Evolutionary conservation across 2,329 filamentous ascomycete species (phyloP), one percentile per base, ranked within the genome.

Genomic region (Diplodia corticola): DNA sequence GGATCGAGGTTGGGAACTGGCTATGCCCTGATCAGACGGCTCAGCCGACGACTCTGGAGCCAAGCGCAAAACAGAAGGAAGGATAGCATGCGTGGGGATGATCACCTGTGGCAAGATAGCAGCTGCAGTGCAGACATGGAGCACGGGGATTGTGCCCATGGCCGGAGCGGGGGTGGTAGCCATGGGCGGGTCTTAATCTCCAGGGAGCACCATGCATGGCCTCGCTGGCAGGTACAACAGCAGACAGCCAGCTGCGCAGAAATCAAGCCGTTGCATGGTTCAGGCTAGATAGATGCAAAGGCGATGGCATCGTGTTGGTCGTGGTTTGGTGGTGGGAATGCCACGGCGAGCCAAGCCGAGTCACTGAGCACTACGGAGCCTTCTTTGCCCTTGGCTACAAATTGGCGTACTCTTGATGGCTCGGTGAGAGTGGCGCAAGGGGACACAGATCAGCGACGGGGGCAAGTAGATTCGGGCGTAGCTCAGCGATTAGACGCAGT

Each of bases 21-120:
- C 28, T 13, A 37, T 20, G 46, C 35, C 60, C 60, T 53, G 48
- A 63, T 51, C 60, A 40, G 60, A 30, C 48, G 48, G 46, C 60
- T 53, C 37, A 22, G 46, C 60, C 30, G 24, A 15, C 30, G 24
- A 15, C 10, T 26, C 5, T 24, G 46, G 48, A 51, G 48, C 60
- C 60, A 63, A n/a, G 49, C 60, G 33, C 30, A 63, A 63, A 63
- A 53, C 12, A 63, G 60, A 37, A 63, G 60, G 30, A 49, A 28
- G 60, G 51, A 40, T 30, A 24, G 15, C 3, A 44, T 17, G 60
- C 22, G 49, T 53, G 60, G 60, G 30, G 60, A 63, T 48, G 60
- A 63, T 53, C 60, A 53, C 17, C 40, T 15, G 48, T 49, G 48
- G 60, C 60, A 63, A 63, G 60, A 63, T 63, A 63, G 60, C 46